These are phyloP conservation scores for Micractinium sp. DNA, from an alignment of 139 green algal genomes.

Conservation along the genomic window DNA sequence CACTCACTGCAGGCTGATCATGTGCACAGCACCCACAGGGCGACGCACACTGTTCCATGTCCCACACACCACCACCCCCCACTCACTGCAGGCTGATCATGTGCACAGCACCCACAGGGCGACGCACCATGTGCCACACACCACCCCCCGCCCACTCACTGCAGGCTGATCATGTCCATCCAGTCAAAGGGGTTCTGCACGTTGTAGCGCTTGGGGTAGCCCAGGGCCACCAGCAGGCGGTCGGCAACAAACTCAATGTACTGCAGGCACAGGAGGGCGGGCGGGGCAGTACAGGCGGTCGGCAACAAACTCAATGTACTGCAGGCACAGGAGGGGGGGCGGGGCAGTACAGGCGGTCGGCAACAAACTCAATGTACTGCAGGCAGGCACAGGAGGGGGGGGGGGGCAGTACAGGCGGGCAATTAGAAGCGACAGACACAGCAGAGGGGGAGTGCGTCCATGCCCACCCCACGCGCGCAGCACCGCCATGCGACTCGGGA, in stretches of 20 bases:
- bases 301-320: conserved; percentile 84
- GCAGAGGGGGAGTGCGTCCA: neutral
- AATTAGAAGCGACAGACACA: too few species aligned
- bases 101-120: too few species aligned
- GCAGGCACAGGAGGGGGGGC: neutral
- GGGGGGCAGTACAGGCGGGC: conserved; percentile 27
- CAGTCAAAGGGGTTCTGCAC: conserved; percentile 85
- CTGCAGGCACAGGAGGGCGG: neutral
- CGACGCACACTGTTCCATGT: too few species aligned
- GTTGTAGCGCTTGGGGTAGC: conserved; percentile 71
- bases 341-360: conserved; percentile 53
- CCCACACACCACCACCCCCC: neutral
- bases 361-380: conserved; percentile 83
- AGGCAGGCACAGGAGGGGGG: neutral
- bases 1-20: conserved; percentile 63
- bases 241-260: conserved; percentile 88
- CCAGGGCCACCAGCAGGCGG: conserved; percentile 70
- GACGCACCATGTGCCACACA: too few species aligned
- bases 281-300: conserved; percentile 49
- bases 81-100: too few species aligned
- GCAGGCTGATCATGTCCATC: conserved; percentile 90
- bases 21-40: too few species aligned
- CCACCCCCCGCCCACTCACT: conserved; percentile 34
- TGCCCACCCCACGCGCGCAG: too few species aligned
- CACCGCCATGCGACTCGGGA: too few species aligned